These are phyloP conservation scores for Rubroshorea leprosula DNA, from an alignment of 345 rosid genomes.

Conservation along the genomic window DNA sequence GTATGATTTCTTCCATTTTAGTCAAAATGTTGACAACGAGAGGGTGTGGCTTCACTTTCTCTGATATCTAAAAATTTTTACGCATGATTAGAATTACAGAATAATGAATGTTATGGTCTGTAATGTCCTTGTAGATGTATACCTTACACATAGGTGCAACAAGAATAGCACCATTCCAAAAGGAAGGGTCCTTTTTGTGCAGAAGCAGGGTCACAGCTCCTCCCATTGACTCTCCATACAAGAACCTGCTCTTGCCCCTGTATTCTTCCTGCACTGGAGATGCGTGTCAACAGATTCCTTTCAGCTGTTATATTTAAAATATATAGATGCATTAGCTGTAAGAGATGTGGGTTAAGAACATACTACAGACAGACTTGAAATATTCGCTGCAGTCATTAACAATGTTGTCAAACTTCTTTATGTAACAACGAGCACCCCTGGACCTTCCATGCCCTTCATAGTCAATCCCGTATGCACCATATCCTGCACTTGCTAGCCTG, in stretches of 20 bases:
- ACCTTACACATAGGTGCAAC: slow-evolving; percentile 99
- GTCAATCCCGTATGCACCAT: slow-evolving; percentile 86
- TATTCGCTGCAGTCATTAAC: slow-evolving; percentile 67
- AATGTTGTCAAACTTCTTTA: slow-evolving; percentile 68
- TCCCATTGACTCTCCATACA: slow-evolving; percentile 99
- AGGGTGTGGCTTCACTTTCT: slow-evolving; percentile 92
- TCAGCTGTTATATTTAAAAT: background rate
- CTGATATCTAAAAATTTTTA: slow-evolving; percentile 55
- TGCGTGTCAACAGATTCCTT: background rate
- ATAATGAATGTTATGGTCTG: background rate
- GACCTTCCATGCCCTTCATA: slow-evolving; percentile 93
- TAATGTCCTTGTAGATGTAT: background rate
- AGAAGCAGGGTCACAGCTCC: slow-evolving; percentile 87
- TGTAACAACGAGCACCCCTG: slow-evolving; percentile 82
- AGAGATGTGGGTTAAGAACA: background rate
- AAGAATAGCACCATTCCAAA: slow-evolving; percentile 86
- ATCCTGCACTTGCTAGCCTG: slow-evolving; percentile 66
- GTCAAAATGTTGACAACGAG: slow-evolving; percentile 73
- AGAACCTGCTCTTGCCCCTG: slow-evolving; percentile 69
- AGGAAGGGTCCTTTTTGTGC: slow-evolving; percentile 71
- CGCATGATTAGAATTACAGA: background rate
- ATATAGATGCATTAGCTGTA: background rate
- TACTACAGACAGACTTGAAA: slow-evolving; percentile 71
- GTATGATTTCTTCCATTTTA: slow-evolving; percentile 74
- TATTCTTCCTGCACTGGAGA: slow-evolving; percentile 61